Evolutionary conservation across 2,329 filamentous ascomycete species (phyloP).

Genomic region (Penicillium sp.): DNA sequence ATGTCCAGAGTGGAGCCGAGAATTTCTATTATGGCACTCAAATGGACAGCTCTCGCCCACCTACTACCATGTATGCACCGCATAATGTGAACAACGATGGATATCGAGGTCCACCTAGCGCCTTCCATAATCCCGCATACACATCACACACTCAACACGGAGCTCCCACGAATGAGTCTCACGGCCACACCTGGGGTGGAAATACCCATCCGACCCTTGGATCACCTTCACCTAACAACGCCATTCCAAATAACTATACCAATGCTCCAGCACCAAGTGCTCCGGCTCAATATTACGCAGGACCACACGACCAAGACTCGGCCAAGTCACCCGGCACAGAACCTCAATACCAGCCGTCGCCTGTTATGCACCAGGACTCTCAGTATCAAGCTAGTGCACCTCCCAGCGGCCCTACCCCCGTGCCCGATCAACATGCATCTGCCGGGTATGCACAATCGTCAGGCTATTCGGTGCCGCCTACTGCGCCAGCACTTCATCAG

Average conservation of each 20-base stretch:
- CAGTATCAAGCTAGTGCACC: conserved; percentile 23
- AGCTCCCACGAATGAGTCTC: conserved; percentile 12
- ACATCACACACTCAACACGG: conserved; percentile 14
- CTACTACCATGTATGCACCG: conserved; percentile 16
- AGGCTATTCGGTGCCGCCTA: conserved; percentile 17
- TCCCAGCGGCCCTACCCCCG: conserved; percentile 9
- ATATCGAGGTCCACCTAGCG: conserved; percentile 12
- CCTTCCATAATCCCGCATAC: conserved; percentile 15
- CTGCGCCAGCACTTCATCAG: conserved; percentile 13
- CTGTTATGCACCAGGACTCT: conserved; percentile 20
- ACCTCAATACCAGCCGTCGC: conserved; percentile 20
- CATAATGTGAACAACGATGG: conserved; percentile 10
- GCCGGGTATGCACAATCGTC: conserved; percentile 19
- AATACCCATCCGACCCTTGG: conserved; percentile 23
- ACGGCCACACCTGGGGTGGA: conserved; percentile 16
- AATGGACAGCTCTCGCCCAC: conserved; percentile 13
- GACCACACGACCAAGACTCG: conserved; percentile 15
- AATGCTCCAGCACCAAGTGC: conserved; percentile 9
- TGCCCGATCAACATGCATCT: conserved; percentile 15
- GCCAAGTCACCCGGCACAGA: conserved; percentile 14
- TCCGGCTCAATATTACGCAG: conserved; percentile 19
- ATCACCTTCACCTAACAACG: conserved; percentile 17
- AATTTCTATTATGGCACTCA: conserved; percentile 27
- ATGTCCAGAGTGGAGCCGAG: conserved; percentile 20
- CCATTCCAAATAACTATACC: conserved; percentile 10